phyloP scores from a whole-genome alignment of 768 basidiomycete species.

The Trametes cubensis region DNA sequence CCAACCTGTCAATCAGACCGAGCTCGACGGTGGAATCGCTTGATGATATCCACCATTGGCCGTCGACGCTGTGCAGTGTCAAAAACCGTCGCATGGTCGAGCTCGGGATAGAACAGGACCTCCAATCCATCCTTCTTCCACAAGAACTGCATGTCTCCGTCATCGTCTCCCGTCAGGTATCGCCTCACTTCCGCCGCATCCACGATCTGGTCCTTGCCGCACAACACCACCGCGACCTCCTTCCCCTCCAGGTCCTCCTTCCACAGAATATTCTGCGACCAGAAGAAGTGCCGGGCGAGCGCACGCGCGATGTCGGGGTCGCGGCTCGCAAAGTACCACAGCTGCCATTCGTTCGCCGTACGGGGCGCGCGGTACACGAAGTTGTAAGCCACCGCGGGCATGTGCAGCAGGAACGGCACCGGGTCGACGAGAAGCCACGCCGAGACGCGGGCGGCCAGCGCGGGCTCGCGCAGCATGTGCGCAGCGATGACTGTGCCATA shows the following conservation, averaged over 20 bases:
- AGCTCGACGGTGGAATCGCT: constrained; percentile 30
- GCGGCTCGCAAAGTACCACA: constrained; percentile 69
- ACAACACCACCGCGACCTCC: constrained; percentile 40
- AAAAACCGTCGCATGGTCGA: constrained; percentile 49
- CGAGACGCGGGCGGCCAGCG: constrained; percentile 39
- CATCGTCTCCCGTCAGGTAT: constrained; percentile 43
- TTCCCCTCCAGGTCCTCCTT: constrained; percentile 50
- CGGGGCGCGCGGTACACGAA: constrained; percentile 61
- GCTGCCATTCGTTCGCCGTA: constrained; percentile 61
- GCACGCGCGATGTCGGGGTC: constrained; percentile 65
- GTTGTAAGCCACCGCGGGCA: constrained; percentile 63
- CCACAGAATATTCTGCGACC: constrained; percentile 65
- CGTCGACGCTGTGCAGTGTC: constrained; percentile 33
- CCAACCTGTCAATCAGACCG: too few species aligned
- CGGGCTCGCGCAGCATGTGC: constrained; percentile 50
- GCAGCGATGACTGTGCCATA: constrained; percentile 63
- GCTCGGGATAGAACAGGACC: constrained; percentile 41
- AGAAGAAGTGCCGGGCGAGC: constrained; percentile 64
- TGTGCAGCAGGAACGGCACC: constrained; percentile 64
- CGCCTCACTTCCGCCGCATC: constrained; percentile 40
- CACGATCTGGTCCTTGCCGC: constrained; percentile 48
- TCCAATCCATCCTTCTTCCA: constrained; percentile 40
- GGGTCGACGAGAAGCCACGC: constrained; percentile 62
- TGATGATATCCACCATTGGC: constrained; percentile 37
- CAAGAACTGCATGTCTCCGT: constrained; percentile 1